These are phyloP conservation scores for Rubroboletus pulcherrimus DNA, from an alignment of 768 basidiomycete species.

Conservation along the genomic window DNA sequence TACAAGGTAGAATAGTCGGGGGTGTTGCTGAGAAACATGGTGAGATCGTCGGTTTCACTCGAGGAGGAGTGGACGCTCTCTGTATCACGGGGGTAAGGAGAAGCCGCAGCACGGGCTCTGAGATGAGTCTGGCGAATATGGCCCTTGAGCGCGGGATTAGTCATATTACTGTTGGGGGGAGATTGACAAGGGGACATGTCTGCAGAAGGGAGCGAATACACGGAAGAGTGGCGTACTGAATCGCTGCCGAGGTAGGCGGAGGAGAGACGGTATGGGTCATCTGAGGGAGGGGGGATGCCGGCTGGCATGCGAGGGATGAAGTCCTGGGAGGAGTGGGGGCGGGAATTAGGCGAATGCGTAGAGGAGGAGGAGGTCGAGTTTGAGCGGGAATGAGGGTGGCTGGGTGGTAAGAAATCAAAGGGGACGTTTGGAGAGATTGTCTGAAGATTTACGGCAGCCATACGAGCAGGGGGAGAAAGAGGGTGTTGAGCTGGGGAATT, in stretches of 20 bases:
- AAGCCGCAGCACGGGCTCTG: slow-evolving; percentile 75
- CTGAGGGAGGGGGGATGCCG: slow-evolving; percentile 47
- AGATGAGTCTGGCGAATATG: slow-evolving; percentile 73
- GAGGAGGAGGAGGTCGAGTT: slow-evolving; percentile 75
- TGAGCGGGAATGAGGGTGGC: slow-evolving; percentile 68
- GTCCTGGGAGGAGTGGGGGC: slow-evolving; percentile 78
- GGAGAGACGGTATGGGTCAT: slow-evolving; percentile 72
- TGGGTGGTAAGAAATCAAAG: slow-evolving; percentile 67
- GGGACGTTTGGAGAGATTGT: slow-evolving; percentile 64
- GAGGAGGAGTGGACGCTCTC: slow-evolving; percentile 86
- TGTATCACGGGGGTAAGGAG: slow-evolving; percentile 82
- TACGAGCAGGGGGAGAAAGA: slow-evolving; percentile 37
- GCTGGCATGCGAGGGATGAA: slow-evolving; percentile 50
- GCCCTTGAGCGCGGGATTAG: slow-evolving; percentile 73
- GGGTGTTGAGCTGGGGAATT: slow-evolving; percentile 34
- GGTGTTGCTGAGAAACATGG: slow-evolving; percentile 63
- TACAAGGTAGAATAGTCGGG: slow-evolving; percentile 71
- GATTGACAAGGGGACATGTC: slow-evolving; percentile 54
- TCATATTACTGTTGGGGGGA: slow-evolving; percentile 71
- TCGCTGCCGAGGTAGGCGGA: slow-evolving; percentile 47
- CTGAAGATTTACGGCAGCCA: slow-evolving; percentile 75
- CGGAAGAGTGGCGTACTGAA: slow-evolving; percentile 44
- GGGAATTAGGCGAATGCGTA: slow-evolving; percentile 66
- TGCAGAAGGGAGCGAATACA: slow-evolving; percentile 39
- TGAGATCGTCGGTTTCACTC: slow-evolving; percentile 83